These are phyloP conservation scores for Pascua sp. DNA, from an alignment of 1,284 basidiomycete genomes.

Conservation along the genomic window DNA sequence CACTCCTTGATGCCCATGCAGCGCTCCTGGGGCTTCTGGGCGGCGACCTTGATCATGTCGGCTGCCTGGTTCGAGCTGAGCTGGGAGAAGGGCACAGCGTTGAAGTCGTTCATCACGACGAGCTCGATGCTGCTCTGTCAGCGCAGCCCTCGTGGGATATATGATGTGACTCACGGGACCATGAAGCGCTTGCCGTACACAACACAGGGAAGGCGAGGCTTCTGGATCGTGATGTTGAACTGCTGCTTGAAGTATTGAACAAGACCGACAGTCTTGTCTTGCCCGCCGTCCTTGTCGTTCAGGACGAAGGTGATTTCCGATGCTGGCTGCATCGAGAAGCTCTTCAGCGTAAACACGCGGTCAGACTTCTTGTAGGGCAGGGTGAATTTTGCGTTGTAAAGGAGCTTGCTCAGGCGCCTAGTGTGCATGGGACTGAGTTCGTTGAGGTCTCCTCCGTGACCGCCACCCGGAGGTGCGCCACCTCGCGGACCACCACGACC, in stretches of 20 bases:
- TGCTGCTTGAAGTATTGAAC: slow-evolving; percentile 44
- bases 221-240: slow-evolving; percentile 40
- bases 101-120: slow-evolving; percentile 40
- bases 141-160: not conserved
- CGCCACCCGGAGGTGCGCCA: slow-evolving; percentile 23
- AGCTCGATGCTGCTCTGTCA: slow-evolving; percentile 39
- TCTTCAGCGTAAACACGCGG: slow-evolving; percentile 34
- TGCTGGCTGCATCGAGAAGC: slow-evolving; percentile 33
- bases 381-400: slow-evolving; percentile 40
- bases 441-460: slow-evolving; percentile 16
- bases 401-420: slow-evolving; percentile 36
- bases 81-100: slow-evolving; percentile 31
- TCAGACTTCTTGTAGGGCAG: slow-evolving; percentile 28
- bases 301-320: slow-evolving; percentile 38
- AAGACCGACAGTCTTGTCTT: slow-evolving; percentile 36
- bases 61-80: slow-evolving; percentile 42
- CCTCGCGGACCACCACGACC: slow-evolving; percentile 21
- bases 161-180: slow-evolving; percentile 36
- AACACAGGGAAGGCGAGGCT: slow-evolving; percentile 45
- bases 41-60: slow-evolving; percentile 50
- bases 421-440: slow-evolving; percentile 29
- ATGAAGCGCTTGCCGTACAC: slow-evolving; percentile 44
- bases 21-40: slow-evolving; percentile 44
- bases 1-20: slow-evolving; percentile 38
- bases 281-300: slow-evolving; percentile 34